Conservation (phyloP, 139 green algal species). For the Coelastrella sp. region DNA sequence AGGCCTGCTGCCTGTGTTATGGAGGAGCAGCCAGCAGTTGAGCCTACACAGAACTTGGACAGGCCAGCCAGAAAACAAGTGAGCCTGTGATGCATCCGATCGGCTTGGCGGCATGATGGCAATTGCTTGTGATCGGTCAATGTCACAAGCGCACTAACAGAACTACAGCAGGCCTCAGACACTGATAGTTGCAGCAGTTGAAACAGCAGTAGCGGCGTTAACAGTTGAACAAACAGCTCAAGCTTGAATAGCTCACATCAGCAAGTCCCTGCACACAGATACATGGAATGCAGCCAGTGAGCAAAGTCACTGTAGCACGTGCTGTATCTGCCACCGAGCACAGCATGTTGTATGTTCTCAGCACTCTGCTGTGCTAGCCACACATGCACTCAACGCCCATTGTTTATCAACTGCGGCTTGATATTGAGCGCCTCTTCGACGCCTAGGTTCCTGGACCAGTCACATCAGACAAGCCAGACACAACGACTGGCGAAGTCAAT, state of each 20-base stretch:
- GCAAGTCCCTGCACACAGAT: too few species aligned
- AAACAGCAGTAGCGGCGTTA: too few species aligned
- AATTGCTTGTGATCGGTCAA: too few species aligned
- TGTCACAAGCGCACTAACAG: too few species aligned
- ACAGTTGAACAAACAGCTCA: too few species aligned
- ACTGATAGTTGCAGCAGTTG: too few species aligned
- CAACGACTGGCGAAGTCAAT: slow-evolving; percentile 46
- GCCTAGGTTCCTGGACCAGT: slow-evolving; percentile 9
- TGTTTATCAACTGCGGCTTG: background rate
- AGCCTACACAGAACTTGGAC: slow-evolving; percentile 27
- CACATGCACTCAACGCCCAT: background rate
- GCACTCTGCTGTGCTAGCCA: background rate
- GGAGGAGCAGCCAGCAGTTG: slow-evolving; percentile 33
- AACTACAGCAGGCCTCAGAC: too few species aligned
- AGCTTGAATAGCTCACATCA: too few species aligned
- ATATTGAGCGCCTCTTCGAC: background rate
- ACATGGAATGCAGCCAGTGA: too few species aligned
- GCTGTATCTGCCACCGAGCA: too few species aligned
- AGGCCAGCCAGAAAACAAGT: slow-evolving; percentile 40
- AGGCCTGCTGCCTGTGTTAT: background rate
- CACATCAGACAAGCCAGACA: background rate
- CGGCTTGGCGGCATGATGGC: too few species aligned
- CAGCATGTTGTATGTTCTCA: background rate
- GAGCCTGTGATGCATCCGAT: background rate
- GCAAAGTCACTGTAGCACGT: too few species aligned